Base-by-base conservation (phyloP, 2,329 filamentous ascomycete species). In the Tolypocladium tundrense region DNA sequence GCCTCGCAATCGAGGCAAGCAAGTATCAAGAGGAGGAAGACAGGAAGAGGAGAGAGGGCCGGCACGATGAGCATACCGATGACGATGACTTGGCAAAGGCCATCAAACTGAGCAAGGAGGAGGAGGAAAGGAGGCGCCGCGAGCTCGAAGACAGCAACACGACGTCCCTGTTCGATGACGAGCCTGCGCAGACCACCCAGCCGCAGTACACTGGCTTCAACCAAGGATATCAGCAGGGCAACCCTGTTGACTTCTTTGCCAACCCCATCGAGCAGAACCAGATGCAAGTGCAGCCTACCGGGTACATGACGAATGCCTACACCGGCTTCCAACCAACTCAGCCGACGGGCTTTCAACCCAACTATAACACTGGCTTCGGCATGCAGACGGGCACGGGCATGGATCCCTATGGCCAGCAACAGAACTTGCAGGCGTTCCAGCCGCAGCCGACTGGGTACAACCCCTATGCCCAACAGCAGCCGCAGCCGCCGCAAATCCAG, bases 141-240 rank as follows among this genome's bases (percentile, higher is more conserved):
- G 90, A 97, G 72, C 78, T 96, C 57, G 93, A 97, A 70, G 88
- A 93, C 60, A 88, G 80, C 71, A 97, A 96, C 68, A 87, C 90
- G 24, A 81, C 88, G 53, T 86, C 91, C 24, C 80, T 99, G n/a
- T 97, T 99, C 67, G 92, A 96, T 66, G 90, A 96, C 65, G 83
- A 84, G 41, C 80, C 86, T 7, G 73, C 79, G 31, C 84, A 87
- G 67, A 66, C 69, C 3, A 62, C 67, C 52, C 88, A 91, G 66
- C 83, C 88, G 41, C 90, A 92, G 73, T 85, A 84, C 45, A 97
- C 92, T 16, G 93, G 91, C 41, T 91, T 91, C 77, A 97, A 97
- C 73, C 92, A 96, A 75, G 93, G 93, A 53, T 99, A 99, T 69
- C 92, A 97, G 76, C 94, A 99, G 75, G 93, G 96, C 70, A 88